These are phyloP conservation scores for Bryoglossum gracile DNA, from an alignment of 495 filamentous ascomycete species.

Conservation along the genomic window DNA sequence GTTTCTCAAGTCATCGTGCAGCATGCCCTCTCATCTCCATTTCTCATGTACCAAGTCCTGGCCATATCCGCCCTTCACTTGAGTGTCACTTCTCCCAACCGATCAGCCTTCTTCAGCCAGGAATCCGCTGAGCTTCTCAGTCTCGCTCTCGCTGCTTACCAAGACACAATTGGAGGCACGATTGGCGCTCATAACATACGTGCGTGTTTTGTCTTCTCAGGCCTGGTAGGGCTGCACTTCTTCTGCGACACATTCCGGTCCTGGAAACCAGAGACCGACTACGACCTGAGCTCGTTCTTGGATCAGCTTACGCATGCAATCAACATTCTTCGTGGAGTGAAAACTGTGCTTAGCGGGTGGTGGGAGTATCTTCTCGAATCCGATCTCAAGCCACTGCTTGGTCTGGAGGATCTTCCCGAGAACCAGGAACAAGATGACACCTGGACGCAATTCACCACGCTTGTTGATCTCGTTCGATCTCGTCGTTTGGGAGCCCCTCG, in stretches of 20 bases:
- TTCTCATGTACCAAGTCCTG: constrained; percentile 38
- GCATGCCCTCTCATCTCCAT: constrained; percentile 30
- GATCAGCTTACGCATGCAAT: constrained; percentile 36
- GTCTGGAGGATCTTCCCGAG: neutral
- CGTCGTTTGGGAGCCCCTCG: neutral
- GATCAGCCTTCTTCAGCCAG: constrained; percentile 27
- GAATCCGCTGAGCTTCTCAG: constrained; percentile 37
- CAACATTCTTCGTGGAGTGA: constrained; percentile 38
- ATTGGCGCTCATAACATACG: constrained; percentile 27
- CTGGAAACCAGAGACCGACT: constrained; percentile 13
- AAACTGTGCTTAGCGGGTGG: constrained; percentile 23
- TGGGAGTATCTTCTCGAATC: constrained; percentile 24
- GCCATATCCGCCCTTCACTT: constrained; percentile 37
- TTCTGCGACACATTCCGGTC: constrained; percentile 37
- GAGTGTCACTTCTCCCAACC: constrained; percentile 21
- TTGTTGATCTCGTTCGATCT: neutral
- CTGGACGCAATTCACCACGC: neutral
- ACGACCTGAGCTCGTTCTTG: constrained; percentile 32
- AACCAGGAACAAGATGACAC: constrained; percentile 1
- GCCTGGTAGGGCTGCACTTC: constrained; percentile 36
- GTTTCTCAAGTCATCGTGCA: neutral
- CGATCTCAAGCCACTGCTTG: constrained; percentile 10
- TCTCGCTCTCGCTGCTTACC: constrained; percentile 33
- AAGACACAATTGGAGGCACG: constrained; percentile 26
- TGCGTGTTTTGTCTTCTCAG: constrained; percentile 42